Percentiles rank a stretch among this genome's conserved stretches.
These are phyloP conservation scores for Camillea tinctor DNA, from an alignment of 2,329 filamentous ascomycete species.

Conservation along the genomic window DNA sequence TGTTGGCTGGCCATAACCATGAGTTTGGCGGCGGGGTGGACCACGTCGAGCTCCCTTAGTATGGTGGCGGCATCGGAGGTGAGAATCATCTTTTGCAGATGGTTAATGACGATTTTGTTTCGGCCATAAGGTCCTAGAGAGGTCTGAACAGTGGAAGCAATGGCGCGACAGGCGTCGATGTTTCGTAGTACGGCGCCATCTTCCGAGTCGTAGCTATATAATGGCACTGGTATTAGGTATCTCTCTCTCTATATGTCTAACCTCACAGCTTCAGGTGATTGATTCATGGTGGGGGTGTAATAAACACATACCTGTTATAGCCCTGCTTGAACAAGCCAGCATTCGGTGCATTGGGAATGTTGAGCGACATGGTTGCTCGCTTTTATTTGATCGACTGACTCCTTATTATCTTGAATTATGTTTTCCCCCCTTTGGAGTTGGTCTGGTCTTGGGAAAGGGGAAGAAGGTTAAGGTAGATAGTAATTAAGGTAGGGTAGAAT, in stretches of 20 bases:
- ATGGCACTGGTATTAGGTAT: conserved; percentile 31
- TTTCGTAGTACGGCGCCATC: conserved; percentile 98
- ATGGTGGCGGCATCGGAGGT: conserved; percentile 98
- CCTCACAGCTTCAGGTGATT: too few relatives aligned
- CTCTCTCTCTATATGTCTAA: conserved; percentile 1
- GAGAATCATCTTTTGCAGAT: conserved; percentile 98
- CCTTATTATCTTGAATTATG: background rate
- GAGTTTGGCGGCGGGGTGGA: conserved; percentile 95
- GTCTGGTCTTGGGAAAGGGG: background rate
- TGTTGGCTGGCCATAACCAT: conserved; percentile 99
- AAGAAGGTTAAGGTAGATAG: too few relatives aligned
- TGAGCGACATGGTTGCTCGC: conserved; percentile 74
- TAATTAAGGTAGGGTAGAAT: too few relatives aligned
- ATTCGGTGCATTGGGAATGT: conserved; percentile 92
- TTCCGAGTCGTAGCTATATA: conserved; percentile 93
- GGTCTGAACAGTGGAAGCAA: conserved; percentile 93
- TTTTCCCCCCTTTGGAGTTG: background rate
- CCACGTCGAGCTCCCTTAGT: conserved; percentile 93
- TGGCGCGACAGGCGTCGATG: conserved; percentile 96
- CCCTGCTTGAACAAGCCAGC: conserved; percentile 91
- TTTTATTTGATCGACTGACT: conserved; percentile 2
- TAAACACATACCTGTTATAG: conserved; percentile 78
- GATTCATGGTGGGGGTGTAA: conserved; percentile 30
- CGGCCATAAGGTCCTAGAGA: conserved; percentile 95
- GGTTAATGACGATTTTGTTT: conserved; percentile 99